Evolutionary conservation across 1,284 basidiomycete species (phyloP).

Genomic region (Tilletiaria anomala): DNA sequence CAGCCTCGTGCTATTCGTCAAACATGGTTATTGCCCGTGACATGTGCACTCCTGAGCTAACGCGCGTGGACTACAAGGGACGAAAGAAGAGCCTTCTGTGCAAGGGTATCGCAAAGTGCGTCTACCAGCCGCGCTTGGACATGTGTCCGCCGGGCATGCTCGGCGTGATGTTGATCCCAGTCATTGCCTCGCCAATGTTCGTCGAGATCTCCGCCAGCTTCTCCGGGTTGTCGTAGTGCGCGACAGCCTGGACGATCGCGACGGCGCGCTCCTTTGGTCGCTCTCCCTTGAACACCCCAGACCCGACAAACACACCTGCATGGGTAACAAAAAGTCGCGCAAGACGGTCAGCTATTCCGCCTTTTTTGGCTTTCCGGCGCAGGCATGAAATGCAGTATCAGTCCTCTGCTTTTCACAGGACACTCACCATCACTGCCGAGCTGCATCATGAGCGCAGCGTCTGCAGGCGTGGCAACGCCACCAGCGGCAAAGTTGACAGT

Average conservation of each 20-base stretch:
- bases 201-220: slow-evolving; percentile 58
- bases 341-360: too few species aligned
- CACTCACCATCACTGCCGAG: slow-evolving; percentile 60
- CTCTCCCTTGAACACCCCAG: slow-evolving; percentile 49
- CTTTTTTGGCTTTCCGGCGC: too few species aligned
- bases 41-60: too few species aligned
- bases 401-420: too few species aligned
- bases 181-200: slow-evolving; percentile 78
- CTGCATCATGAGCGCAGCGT: slow-evolving; percentile 99
- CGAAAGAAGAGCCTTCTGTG: too few species aligned
- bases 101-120: too few species aligned
- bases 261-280: slow-evolving; percentile 85
- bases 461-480: slow-evolving; percentile 89
- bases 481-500: slow-evolving; percentile 66
- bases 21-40: too few species aligned
- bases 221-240: slow-evolving; percentile 54
- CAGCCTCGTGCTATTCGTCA: too few species aligned
- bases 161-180: slow-evolving; percentile 61
- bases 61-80: too few species aligned
- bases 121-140: slow-evolving; percentile 33
- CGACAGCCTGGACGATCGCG: slow-evolving; percentile 95
- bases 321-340: too few species aligned
- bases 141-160: slow-evolving; percentile 35
- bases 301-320: slow-evolving; percentile 54
- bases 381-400: too few species aligned